Conservation (phyloP, 805 yeast species). For the Lachancea quebecensis region DNA sequence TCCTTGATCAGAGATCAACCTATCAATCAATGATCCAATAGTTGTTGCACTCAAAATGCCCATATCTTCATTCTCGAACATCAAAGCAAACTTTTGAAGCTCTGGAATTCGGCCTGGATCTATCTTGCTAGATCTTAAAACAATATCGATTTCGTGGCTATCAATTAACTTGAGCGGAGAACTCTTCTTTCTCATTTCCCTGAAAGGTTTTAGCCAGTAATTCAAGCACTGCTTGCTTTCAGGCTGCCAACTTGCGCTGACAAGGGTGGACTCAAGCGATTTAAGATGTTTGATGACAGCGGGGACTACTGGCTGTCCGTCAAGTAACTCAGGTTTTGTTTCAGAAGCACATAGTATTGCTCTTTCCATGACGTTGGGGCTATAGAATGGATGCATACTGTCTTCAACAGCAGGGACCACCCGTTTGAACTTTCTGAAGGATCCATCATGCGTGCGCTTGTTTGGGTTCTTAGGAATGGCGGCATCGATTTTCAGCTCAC, state of each 20-base stretch:
- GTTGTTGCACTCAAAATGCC: conserved; percentile 7
- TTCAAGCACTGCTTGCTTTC: conserved; percentile 13
- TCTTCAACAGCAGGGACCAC: conserved; percentile 15
- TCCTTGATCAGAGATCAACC: not conserved
- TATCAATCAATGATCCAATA: conserved; percentile 4
- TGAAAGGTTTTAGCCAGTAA: conserved; percentile 17
- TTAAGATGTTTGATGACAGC: conserved; percentile 9
- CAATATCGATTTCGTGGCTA: conserved; percentile 2
- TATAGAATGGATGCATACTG: conserved; percentile 25
- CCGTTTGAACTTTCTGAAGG: not conserved
- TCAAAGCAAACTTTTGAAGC: conserved; percentile 7
- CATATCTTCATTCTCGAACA: conserved; percentile 7
- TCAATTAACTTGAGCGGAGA: conserved; percentile 2
- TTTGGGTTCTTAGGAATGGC: not conserved
- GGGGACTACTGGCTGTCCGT: conserved; percentile 18
- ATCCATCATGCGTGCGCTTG: not conserved
- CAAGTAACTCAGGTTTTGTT: conserved; percentile 13
- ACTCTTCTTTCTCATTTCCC: not conserved
- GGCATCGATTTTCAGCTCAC: not conserved
- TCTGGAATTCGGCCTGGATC: conserved; percentile 8
- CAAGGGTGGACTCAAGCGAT: conserved; percentile 3
- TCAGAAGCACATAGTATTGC: conserved; percentile 20
- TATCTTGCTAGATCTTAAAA: conserved; percentile 12
- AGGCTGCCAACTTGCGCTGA: conserved; percentile 12
- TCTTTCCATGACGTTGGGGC: conserved; percentile 18